Base-by-base conservation (phyloP, 2,329 filamentous ascomycete genomes). In the Alternaria dauci region DNA sequence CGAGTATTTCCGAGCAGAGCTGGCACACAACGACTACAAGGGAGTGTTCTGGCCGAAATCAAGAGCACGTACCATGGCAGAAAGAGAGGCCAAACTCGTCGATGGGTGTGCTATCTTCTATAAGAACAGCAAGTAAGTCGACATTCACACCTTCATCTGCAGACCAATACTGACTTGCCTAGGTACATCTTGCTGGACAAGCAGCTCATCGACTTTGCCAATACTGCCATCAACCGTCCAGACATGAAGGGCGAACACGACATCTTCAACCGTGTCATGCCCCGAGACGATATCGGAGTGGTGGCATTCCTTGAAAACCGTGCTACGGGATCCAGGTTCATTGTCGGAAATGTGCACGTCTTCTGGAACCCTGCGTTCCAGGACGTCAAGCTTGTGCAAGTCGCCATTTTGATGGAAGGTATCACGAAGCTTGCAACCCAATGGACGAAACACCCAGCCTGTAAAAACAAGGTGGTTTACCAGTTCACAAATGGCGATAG, bases 221-320 rank as follows among this genome's bases (percentile, higher is more conserved):
- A 92, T 60, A 92, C 93, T 58, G 94, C 94, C 67, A 97, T 99
- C 79, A 95, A 96, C 76, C 86, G 95, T 67, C 92, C 94, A 3
- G 95, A 98, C 76, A 97, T 97, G 88, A 98, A 98, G 81, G 92
- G 94, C 58, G 93, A 96, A 73, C 92, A 96, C 75, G 95, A 99
- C 73, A 94, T 98, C 58, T 98, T 97, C 85, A 99, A 99, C 78
- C 91, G 95, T 28, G 91, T 99, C 62, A 98, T 97, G 95, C 94
- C 94, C 62, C 93, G 95, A 81, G 95, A 99, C 83, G 94, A 98
- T 76, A 97, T 99, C 78, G 95, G 91, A 16, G 90, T 97, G 48
- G 88, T 97, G 48, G 89, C 91, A 57, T 96, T 98, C 82, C 88
- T 99, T 64, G 95, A 99, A 79, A 97, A 96, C 72, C 88, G 94